Conservation (phyloP, 805 yeast species). For the Kodamaea jinghongensis region DNA sequence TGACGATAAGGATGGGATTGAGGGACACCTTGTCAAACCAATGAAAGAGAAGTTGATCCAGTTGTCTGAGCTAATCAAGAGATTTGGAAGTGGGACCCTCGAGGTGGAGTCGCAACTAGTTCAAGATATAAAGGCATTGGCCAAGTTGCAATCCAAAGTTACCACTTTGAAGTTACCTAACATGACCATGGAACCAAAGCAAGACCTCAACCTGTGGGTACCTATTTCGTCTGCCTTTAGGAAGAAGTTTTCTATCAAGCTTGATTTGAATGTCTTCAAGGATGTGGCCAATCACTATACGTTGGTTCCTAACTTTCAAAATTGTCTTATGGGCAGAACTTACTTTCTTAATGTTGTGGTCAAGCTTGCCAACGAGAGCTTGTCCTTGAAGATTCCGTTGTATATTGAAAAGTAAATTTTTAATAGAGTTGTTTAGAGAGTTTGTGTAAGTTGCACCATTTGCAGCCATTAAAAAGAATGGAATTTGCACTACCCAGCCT, state of each 20-base stretch:
- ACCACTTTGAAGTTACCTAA: constrained; percentile 18
- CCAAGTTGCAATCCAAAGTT: constrained; percentile 22
- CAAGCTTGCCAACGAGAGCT: constrained; percentile 18
- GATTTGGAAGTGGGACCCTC: constrained; percentile 18
- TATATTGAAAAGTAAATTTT: constrained; percentile 12
- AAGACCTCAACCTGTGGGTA: constrained; percentile 7
- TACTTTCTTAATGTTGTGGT: constrained; percentile 21
- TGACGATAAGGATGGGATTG: constrained; percentile 19
- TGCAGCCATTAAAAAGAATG: too few relatives aligned
- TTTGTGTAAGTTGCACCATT: too few relatives aligned
- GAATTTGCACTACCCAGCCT: too few relatives aligned
- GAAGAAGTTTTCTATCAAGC: constrained; percentile 6
- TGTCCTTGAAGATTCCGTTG: constrained; percentile 20
- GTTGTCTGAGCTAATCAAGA: constrained; percentile 14
- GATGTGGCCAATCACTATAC: constrained; percentile 14
- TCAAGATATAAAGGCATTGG: constrained; percentile 27
- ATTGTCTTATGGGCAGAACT: constrained; percentile 26
- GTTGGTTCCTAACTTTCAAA: constrained; percentile 28
- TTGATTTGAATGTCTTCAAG: constrained; percentile 13
- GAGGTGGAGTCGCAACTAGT: constrained; percentile 18
- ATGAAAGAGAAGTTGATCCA: constrained; percentile 19
- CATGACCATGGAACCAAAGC: constrained; percentile 5
- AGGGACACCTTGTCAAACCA: constrained; percentile 19
- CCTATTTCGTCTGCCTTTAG: neutral
- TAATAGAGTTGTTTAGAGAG: too few relatives aligned